Percentiles rank a stretch among this genome's conserved stretches.
Evolutionary conservation across 164 flowering plant genomes (phyloP).

Genomic region (Pachysandra terminalis): DNA sequence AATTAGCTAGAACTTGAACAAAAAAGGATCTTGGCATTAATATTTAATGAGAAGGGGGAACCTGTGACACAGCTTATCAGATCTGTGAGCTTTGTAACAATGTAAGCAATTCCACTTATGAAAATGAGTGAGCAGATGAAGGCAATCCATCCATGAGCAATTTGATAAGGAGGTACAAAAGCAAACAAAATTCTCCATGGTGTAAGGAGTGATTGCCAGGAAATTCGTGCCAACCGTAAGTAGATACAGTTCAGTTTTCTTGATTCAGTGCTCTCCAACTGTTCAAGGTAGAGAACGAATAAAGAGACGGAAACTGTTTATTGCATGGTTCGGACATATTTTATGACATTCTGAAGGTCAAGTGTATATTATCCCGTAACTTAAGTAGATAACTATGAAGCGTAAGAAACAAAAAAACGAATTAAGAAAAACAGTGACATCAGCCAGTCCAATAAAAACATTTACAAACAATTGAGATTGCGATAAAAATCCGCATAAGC

Average conservation of each 20-base stretch:
- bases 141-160: conserved; percentile 93
- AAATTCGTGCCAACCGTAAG: conserved; percentile 38
- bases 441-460: too few relatives aligned
- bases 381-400: too few relatives aligned
- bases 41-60: conserved; percentile 10
- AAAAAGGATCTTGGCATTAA: background rate
- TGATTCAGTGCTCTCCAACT: conserved; percentile 61
- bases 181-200: conserved; percentile 92
- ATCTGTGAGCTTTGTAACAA: conserved; percentile 74
- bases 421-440: too few relatives aligned
- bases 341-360: background rate
- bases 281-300: too few relatives aligned
- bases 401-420: too few relatives aligned
- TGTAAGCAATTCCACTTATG: conserved; percentile 78
- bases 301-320: background rate
- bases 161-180: conserved; percentile 72
- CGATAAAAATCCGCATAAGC: background rate
- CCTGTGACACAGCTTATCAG: conserved; percentile 94
- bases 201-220: conserved; percentile 55
- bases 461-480: background rate
- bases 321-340: too few relatives aligned
- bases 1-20: background rate
- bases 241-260: conserved; percentile 37
- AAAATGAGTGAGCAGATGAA: conserved; percentile 77
- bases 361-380: too few relatives aligned